Evolutionary conservation across 2,329 filamentous ascomycete species (phyloP).

Genomic region (Rosellinia necatrix): DNA sequence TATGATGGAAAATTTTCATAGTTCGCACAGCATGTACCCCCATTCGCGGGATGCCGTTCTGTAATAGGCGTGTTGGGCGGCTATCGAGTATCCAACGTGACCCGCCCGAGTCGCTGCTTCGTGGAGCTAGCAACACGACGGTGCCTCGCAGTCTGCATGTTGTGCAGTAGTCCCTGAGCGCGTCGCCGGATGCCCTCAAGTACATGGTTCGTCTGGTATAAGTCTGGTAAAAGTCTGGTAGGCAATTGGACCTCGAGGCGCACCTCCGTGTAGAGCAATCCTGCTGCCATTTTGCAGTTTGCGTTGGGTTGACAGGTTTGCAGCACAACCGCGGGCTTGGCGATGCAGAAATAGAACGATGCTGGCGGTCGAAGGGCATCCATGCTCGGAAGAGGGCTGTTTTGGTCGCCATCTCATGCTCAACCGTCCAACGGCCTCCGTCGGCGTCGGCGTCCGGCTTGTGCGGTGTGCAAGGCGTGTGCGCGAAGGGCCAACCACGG

Average conservation of each 20-base stretch:
- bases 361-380: too few relatives aligned
- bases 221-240: not conserved
- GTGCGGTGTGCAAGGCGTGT: too few relatives aligned
- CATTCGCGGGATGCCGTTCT: not conserved
- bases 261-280: too few relatives aligned
- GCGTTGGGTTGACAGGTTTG: too few relatives aligned
- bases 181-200: slow-evolving; percentile 22
- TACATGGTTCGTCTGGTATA: too few relatives aligned
- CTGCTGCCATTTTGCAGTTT: too few relatives aligned
- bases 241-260: too few relatives aligned
- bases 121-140: slow-evolving; percentile 32
- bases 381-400: too few relatives aligned
- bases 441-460: too few relatives aligned
- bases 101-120: slow-evolving; percentile 27
- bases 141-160: slow-evolving; percentile 34
- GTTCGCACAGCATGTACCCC: slow-evolving; percentile 14
- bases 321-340: not conserved
- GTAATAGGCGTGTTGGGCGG: slow-evolving; percentile 36
- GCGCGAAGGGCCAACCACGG: too few relatives aligned
- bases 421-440: too few relatives aligned
- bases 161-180: slow-evolving; percentile 30
- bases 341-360: slow-evolving; percentile 19
- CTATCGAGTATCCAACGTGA: slow-evolving; percentile 32
- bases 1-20: slow-evolving; percentile 23
- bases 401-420: too few relatives aligned